A percentile compares a stretch with the other conserved stretches of the same genome.
These are phyloP conservation scores for Chara braunii DNA, from an alignment of 139 green algal genomes.

Conservation along the genomic window DNA sequence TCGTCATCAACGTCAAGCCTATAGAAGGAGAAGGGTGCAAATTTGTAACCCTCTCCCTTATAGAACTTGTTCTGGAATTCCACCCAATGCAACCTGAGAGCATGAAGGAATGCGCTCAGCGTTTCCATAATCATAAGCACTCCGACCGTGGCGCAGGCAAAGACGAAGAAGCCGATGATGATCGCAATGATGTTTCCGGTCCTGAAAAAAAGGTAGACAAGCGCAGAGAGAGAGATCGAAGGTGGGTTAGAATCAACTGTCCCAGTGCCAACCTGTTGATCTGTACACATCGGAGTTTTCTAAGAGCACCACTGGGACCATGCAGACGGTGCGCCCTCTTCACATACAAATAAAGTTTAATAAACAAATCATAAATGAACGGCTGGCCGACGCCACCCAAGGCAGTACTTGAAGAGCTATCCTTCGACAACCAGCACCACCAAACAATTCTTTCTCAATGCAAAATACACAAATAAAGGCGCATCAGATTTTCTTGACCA, in stretches of 20 bases:
- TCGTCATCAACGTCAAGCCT: slow-evolving; percentile 47
- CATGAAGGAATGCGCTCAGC: slow-evolving; percentile 94
- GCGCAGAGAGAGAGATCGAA: not conserved
- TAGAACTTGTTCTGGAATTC: slow-evolving; percentile 65
- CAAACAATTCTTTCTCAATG: no score
- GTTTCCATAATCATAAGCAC: slow-evolving; percentile 98
- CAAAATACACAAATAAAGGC: no score
- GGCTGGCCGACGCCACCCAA: no score
- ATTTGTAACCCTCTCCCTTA: slow-evolving; percentile 79
- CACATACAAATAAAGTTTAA: no score
- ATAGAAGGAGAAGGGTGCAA: slow-evolving; percentile 75
- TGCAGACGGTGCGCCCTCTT: no score
- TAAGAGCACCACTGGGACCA: no score
- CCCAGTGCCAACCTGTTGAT: no score
- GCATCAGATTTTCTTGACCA: no score
- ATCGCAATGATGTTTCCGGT: slow-evolving; percentile 32
- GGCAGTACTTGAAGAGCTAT: no score
- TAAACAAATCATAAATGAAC: no score
- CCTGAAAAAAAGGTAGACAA: slow-evolving; percentile 22
- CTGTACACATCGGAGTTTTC: no score
- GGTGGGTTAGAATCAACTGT: not conserved
- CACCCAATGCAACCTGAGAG: slow-evolving; percentile 93
- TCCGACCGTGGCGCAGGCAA: slow-evolving; percentile 76
- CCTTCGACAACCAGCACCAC: no score
- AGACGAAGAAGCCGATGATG: slow-evolving; percentile 78